These are phyloP conservation scores for Trichoderma breve DNA, from an alignment of 2,329 filamentous ascomycete species.

Conservation along the genomic window DNA sequence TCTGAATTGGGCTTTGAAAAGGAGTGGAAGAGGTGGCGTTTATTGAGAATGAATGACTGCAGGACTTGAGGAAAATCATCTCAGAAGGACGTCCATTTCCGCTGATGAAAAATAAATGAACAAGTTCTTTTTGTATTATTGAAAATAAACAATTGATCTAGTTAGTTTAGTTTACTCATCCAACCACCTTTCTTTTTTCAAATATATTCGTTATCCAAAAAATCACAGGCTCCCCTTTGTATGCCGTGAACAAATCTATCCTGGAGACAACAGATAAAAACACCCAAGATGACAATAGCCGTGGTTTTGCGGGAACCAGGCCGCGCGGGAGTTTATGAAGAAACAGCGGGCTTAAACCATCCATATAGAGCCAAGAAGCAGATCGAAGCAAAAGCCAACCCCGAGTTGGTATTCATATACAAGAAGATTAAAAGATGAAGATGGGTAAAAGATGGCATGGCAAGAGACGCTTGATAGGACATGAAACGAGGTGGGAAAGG, in stretches of 20 bases:
- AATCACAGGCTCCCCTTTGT: neutral
- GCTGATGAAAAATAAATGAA: neutral
- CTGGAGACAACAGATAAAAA: slow-evolving; percentile 10
- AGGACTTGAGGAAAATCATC: neutral
- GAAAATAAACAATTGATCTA: neutral
- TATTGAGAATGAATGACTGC: neutral
- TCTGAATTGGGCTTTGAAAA: neutral
- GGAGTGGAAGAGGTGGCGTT: neutral
- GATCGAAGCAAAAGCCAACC: neutral
- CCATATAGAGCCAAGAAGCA: slow-evolving; percentile 2
- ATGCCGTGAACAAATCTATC: slow-evolving; percentile 19
- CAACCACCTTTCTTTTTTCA: slow-evolving; percentile 4
- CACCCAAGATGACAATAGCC: neutral
- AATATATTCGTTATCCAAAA: slow-evolving; percentile 17
- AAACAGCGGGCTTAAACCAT: neutral
- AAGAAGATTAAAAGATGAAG: slow-evolving; percentile 19
- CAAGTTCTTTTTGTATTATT: neutral
- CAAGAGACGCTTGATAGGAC: slow-evolving; percentile 6
- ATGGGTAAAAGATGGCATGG: neutral
- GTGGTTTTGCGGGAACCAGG: neutral
- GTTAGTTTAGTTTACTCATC: slow-evolving; percentile 5
- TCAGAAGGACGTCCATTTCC: neutral
- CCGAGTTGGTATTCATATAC: slow-evolving; percentile 10
- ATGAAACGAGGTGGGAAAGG: neutral
- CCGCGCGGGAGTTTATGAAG: neutral